Conservation (phyloP, 345 rosid genomes). For the Psidium guajava region DNA sequence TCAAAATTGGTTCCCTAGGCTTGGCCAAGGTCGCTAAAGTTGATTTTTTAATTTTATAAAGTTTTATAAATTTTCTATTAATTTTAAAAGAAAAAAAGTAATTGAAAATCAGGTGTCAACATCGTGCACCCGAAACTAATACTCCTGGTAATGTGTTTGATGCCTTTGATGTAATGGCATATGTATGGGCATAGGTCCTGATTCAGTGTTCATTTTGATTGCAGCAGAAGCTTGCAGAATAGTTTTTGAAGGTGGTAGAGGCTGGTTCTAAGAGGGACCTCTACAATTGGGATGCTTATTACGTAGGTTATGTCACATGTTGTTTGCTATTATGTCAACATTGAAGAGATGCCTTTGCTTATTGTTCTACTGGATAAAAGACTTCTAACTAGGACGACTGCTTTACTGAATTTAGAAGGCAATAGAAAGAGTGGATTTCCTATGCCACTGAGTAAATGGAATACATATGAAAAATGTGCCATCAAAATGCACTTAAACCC, state of each 20-base stretch:
- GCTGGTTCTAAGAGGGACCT: conserved; percentile 36
- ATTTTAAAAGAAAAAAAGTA: no score
- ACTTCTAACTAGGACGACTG: conserved; percentile 49
- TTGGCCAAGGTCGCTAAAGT: no score
- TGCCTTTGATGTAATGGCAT: background rate
- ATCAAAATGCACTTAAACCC: background rate
- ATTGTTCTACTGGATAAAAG: conserved; percentile 43
- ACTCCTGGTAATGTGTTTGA: conserved; percentile 28
- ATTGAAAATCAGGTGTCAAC: no score
- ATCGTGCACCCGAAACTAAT: conserved; percentile 51
- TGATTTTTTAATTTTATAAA: no score
- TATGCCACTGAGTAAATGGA: background rate
- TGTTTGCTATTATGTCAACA: background rate
- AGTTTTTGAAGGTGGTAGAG: conserved; percentile 35
- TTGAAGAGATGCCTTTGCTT: background rate
- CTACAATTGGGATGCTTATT: conserved; percentile 64
- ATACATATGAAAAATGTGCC: background rate
- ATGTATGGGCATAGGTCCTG: background rate
- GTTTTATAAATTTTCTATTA: no score
- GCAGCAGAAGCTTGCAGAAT: conserved; percentile 51
- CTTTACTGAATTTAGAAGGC: conserved; percentile 63
- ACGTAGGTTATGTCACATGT: conserved; percentile 18
- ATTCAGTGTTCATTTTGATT: background rate
- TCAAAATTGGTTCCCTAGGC: no score
- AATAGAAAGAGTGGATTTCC: background rate